Base-by-base conservation (phyloP, 345 rosid species). In the Linum tenue region DNA sequence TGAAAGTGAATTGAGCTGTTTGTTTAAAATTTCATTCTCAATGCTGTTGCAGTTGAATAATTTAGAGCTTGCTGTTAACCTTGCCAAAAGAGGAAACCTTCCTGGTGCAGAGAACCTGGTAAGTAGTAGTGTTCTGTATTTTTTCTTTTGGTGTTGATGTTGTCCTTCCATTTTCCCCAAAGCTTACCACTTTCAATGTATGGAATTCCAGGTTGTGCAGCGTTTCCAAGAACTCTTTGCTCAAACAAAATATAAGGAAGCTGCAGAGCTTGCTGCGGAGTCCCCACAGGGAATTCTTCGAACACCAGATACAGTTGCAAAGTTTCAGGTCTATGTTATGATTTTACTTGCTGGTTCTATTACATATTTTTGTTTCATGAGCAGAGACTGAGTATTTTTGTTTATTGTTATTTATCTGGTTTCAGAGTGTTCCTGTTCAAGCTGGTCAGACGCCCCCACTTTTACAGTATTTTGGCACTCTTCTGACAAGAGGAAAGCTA, bases 71-170 rank as follows among this genome's bases (percentile, higher is more conserved):
- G 99, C 99, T 67, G 96, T 95, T 59, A 91, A 87, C 72, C 97
- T 95, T 58, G 99, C 99, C 65, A 95, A 91, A 76, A 82, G 99
- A 79, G 99, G 99, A 80, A 95, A 95, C 76, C 99, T 95, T 66
- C 99, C 99, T 76, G 99, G 99, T 72, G 99, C 96, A 38, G 99
- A 95, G 79, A 89, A 89, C 81, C 84, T 95, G 88, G 99, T 87
- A 83, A 79, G 63, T 37, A 36, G 16, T 37, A 56, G 7, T 44
- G 55, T 41, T 59, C 60, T 1, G 39, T 64, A 3, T 16, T 59
- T 53, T 42, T 59, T 63, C 37, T 7, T 66, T 42, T 22, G 31
- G 1, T 1, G 0, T 55, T 43, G 4, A 2, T 36, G 0, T 22
- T 36, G 35, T 40, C n/a, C 6, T 59, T 22, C 40, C 22, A 2